A percentile compares a stretch with the other conserved stretches of the same genome.
These are phyloP conservation scores for Nymphaea colorata DNA, from an alignment of 164 flowering plant genomes.

Conservation along the genomic window DNA sequence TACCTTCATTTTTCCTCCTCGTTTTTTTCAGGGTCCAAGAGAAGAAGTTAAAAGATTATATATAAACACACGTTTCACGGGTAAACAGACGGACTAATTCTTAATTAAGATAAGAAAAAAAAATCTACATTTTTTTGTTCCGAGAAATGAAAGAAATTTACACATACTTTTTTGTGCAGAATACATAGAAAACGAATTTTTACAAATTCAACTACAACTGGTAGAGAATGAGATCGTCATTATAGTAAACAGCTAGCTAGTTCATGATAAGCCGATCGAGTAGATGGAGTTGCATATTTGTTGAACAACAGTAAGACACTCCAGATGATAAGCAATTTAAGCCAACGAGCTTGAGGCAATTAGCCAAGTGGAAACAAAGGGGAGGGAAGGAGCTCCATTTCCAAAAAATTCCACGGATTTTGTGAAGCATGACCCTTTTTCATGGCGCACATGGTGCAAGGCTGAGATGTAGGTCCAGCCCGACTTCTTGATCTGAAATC, in stretches of 20 bases:
- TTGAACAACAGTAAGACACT: not conserved
- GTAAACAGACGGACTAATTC: no score
- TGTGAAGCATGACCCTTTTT: slow-evolving; percentile 2
- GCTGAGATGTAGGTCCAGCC: slow-evolving; percentile 85
- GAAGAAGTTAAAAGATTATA: no score
- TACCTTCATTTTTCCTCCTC: no score
- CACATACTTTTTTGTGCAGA: no score
- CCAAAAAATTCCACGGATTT: not conserved
- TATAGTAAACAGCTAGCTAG: not conserved
- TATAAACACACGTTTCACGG: no score
- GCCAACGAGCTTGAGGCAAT: not conserved
- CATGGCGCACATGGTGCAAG: slow-evolving; percentile 70
- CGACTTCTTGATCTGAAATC: slow-evolving; percentile 40
- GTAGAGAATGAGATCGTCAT: no score
- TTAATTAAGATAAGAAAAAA: no score
- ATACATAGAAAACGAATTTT: no score
- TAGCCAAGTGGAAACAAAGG: not conserved
- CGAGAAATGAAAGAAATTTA: no score
- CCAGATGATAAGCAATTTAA: not conserved
- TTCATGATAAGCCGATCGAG: not conserved
- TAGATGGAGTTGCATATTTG: not conserved
- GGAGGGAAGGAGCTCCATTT: not conserved
- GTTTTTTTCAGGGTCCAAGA: no score
- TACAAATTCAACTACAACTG: no score
- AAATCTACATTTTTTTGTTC: no score